Base-by-base conservation (phyloP, 768 basidiomycete genomes). In the Leccinum incarnatum region DNA sequence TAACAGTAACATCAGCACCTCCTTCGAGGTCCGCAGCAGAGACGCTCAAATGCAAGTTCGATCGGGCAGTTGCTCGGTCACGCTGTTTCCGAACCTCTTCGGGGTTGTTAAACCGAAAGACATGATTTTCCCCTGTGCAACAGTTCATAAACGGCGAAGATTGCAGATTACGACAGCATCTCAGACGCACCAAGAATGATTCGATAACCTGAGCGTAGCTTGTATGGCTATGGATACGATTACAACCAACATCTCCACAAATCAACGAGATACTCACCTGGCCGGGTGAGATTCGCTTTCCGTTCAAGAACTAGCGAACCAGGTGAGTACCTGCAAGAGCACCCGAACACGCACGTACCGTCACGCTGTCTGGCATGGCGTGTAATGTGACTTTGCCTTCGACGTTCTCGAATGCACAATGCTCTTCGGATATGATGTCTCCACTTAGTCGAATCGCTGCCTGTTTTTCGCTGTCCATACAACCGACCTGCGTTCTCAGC, bases 21-120 rank as follows among this genome's bases (percentile, higher is more conserved):
- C 74, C 79, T 52, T 87, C 88, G 6, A 91, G 67, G 59, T 93
- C 92, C 7, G 76, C 79, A 45, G 87, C 88, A 40, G 87, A 81
- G 25, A 86, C 71, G 61, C 83, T 87, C 63, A 84, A 75, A 56
- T 85, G 84, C 68, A 90, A 72, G 70, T 81, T 87, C 21, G 89
- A 90, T 69, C 82, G 87, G 54, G 83, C 80, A 10, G 84, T 87
- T 2, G 88, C 89, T 45, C 91, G 86, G 73, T 95, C 90, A 46
- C 94, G 86, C 67, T 86, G 89, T 69, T 92, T 94, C 62, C 94
- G 91, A 61, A 95, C 94, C 74, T 94, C 93, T 72, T 95, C 93
- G 1, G 94, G 94, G 67, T 96, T 91, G 69, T 92, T 98, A 75
- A 97, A 98, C 17, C 97, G 85, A 74, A 99, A 99, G 56, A 98